phyloP scores from a whole-genome alignment of 2,329 filamentous ascomycete species.

The Sporothrix humicola region DNA sequence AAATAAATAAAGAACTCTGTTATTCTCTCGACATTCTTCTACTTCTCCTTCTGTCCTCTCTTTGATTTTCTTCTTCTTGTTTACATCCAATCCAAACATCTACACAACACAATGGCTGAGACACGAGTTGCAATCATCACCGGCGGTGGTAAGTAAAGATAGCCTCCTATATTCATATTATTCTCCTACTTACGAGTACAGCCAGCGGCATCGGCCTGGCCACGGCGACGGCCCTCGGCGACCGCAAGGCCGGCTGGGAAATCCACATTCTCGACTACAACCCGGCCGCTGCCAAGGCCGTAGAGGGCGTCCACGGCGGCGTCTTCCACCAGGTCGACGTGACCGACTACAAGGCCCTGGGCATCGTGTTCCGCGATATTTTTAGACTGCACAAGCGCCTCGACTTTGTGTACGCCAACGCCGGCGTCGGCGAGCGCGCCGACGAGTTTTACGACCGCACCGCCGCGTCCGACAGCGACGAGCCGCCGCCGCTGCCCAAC shows the following conservation, averaged over 20 bases:
- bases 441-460: conserved; percentile 29
- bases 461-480: conserved; percentile 15
- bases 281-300: conserved; percentile 27
- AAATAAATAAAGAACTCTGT: no score
- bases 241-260: conserved; percentile 33
- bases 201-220: conserved; percentile 41
- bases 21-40: no score
- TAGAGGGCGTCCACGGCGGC: conserved; percentile 14
- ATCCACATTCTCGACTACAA: conserved; percentile 34
- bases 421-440: conserved; percentile 27
- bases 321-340: conserved; percentile 32
- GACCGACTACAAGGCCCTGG: conserved; percentile 31
- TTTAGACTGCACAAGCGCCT: conserved; percentile 25
- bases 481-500: conserved; percentile 25
- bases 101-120: conserved; percentile 5
- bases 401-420: conserved; percentile 35
- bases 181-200: background rate
- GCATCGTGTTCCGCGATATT: conserved; percentile 22
- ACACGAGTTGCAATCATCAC: conserved; percentile 29
- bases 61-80: no score
- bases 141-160: conserved; percentile 14
- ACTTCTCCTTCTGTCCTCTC: no score
- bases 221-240: conserved; percentile 37
- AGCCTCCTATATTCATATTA: no score
- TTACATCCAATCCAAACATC: no score